Percentiles rank a stretch among this genome's conserved stretches.
Conservation (phyloP, 306 rosid genomes). For the Vigna hirtella region DNA sequence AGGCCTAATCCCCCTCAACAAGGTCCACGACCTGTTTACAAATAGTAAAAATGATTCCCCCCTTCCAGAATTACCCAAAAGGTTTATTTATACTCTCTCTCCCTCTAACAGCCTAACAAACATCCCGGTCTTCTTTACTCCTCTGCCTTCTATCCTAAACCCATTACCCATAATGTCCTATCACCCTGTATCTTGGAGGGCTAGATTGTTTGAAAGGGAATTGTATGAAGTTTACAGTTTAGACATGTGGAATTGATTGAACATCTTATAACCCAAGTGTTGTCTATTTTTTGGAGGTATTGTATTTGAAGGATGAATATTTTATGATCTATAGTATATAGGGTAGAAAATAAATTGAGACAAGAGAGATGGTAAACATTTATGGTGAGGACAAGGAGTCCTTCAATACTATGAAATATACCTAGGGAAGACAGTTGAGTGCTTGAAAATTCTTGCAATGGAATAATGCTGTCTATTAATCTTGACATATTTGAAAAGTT, state of each 20-base stretch:
- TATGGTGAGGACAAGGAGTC: not conserved
- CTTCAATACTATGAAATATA: slow-evolving; percentile 17
- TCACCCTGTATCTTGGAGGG: not conserved
- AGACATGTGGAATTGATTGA: not conserved
- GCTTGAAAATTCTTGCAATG: not conserved
- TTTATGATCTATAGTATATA: not conserved
- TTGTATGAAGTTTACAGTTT: slow-evolving; percentile 3
- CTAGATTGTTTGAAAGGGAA: not conserved
- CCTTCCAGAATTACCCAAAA: too few species aligned
- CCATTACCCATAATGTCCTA: too few species aligned
- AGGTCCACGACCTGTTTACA: too few species aligned
- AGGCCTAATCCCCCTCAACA: too few species aligned
- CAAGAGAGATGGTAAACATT: not conserved
- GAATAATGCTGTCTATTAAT: not conserved
- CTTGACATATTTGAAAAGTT: not conserved
- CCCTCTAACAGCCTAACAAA: too few species aligned
- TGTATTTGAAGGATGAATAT: slow-evolving; percentile 1
- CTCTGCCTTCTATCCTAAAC: too few species aligned
- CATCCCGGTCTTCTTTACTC: too few species aligned
- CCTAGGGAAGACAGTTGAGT: not conserved
- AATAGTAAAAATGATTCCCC: too few species aligned
- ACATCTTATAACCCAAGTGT: not conserved
- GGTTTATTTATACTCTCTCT: too few species aligned
- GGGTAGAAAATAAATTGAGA: slow-evolving; percentile 8
- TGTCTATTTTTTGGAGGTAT: not conserved